Percentiles rank a stretch among this genome's conserved stretches.
phyloP scores from a whole-genome alignment of 2,329 filamentous ascomycete species.

The Epichloe aotearoae region DNA sequence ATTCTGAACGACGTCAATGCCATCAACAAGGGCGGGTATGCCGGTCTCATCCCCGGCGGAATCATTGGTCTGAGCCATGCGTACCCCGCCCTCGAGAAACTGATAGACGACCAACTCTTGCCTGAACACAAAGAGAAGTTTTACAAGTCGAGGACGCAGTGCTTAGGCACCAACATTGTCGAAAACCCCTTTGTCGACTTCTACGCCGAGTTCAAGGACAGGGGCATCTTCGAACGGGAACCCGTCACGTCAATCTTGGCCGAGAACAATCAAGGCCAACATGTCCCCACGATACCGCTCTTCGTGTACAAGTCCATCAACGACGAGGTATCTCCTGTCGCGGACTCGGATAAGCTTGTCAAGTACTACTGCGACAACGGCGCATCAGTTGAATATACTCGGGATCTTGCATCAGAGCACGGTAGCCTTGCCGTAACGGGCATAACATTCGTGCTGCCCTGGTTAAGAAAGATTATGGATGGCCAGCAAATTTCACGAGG shows the following conservation, averaged over 20 bases:
- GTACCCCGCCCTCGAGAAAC: constrained; percentile 6
- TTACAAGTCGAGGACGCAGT: background rate
- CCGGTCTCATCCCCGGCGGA: constrained; percentile 11
- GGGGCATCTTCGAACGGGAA: background rate
- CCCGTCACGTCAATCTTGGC: background rate
- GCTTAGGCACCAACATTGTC: background rate
- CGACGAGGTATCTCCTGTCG: background rate
- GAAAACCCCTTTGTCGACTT: background rate
- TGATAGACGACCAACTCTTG: constrained; percentile 9
- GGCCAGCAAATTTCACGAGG: background rate
- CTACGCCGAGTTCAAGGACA: background rate
- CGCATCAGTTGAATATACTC: background rate
- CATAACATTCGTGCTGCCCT: background rate
- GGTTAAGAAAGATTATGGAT: background rate
- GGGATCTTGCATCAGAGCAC: background rate
- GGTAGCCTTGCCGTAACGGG: background rate
- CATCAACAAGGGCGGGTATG: constrained; percentile 8
- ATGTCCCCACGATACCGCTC: background rate
- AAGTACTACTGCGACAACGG: constrained; percentile 1
- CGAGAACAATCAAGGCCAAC: background rate
- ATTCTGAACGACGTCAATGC: constrained; percentile 4
- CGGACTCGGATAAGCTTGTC: background rate
- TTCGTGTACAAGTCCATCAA: background rate
- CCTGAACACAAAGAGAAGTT: constrained; percentile 4
- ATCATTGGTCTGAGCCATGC: constrained; percentile 11